Evolutionary conservation across 805 yeast species (phyloP).

Genomic region (Pichia deserticola): DNA sequence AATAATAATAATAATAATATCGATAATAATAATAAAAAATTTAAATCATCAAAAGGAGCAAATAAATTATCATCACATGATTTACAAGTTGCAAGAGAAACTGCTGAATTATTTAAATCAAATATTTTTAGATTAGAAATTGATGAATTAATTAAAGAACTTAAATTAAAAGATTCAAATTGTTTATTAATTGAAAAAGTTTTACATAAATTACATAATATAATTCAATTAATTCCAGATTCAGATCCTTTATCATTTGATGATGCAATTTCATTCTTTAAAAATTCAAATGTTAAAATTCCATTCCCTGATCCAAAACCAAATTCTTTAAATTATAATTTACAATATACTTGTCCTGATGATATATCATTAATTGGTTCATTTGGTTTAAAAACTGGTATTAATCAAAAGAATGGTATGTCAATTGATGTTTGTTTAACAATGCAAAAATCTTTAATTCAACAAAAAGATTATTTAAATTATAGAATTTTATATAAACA

Average conservation of each 20-base stretch:
- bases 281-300: conserved; percentile 37
- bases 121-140: conserved; percentile 93
- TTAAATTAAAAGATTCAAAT: conserved; percentile 64
- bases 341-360: conserved; percentile 62
- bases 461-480: conserved; percentile 83
- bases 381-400: conserved; percentile 79
- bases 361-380: conserved; percentile 80
- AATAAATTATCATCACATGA: conserved; percentile 59
- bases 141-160: conserved; percentile 81
- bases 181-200: conserved; percentile 63
- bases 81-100: conserved; percentile 84
- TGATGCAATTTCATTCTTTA: conserved; percentile 52
- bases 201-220: conserved; percentile 62
- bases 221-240: conserved; percentile 58
- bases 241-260: conserved; percentile 42
- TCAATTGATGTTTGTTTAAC: conserved; percentile 73
- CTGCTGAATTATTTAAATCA: conserved; percentile 90
- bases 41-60: not conserved
- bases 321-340: conserved; percentile 54
- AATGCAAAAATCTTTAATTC: conserved; percentile 72
- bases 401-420: conserved; percentile 51
- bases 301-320: conserved; percentile 95
- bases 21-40: conserved; percentile 4
- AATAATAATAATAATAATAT: too few species aligned
- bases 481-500: conserved; percentile 86